phyloP scores from a whole-genome alignment of 75 land plant species.

The Cupressus sempervirens region DNA sequence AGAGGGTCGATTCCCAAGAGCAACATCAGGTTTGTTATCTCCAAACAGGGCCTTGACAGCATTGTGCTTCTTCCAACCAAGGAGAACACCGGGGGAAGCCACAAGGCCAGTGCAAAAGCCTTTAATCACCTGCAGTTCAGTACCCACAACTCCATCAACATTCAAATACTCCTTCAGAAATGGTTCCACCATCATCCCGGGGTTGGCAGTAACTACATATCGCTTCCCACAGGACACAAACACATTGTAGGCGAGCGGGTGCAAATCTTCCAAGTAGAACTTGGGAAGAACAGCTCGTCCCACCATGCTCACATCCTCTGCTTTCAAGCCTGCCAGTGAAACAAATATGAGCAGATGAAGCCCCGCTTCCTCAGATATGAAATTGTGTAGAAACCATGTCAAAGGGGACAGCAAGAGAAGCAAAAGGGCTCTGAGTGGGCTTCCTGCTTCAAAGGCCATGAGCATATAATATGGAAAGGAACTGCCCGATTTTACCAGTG shows the following conservation, averaged over 20 bases:
- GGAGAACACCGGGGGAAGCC: conserved; percentile 25
- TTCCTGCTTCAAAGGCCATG: conserved; percentile 52
- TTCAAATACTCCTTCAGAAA: conserved; percentile 50
- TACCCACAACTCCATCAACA: conserved; percentile 45
- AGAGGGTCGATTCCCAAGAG: conserved; percentile 35
- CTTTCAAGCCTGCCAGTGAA: background rate
- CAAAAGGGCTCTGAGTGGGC: conserved; percentile 13
- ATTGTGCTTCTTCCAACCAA: conserved; percentile 36
- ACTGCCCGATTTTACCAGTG: conserved; percentile 26
- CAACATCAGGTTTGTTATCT: conserved; percentile 55
- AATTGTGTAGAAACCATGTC: background rate
- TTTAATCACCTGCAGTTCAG: conserved; percentile 41
- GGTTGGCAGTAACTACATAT: conserved; percentile 45
- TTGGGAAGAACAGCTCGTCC: conserved; percentile 58
- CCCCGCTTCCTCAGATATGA: background rate
- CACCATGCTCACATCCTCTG: background rate
- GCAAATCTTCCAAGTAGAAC: conserved; percentile 70
- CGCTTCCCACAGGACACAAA: conserved; percentile 26
- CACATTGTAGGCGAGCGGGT: conserved; percentile 29
- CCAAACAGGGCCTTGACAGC: conserved; percentile 51
- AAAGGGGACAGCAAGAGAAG: conserved; percentile 13
- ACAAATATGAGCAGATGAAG: background rate
- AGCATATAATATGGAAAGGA: conserved; percentile 55
- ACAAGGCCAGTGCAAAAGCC: conserved; percentile 52
- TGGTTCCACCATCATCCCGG: conserved; percentile 64